Evolutionary conservation across 805 yeast species (phyloP).

Genomic region (Candida ponderosae): DNA sequence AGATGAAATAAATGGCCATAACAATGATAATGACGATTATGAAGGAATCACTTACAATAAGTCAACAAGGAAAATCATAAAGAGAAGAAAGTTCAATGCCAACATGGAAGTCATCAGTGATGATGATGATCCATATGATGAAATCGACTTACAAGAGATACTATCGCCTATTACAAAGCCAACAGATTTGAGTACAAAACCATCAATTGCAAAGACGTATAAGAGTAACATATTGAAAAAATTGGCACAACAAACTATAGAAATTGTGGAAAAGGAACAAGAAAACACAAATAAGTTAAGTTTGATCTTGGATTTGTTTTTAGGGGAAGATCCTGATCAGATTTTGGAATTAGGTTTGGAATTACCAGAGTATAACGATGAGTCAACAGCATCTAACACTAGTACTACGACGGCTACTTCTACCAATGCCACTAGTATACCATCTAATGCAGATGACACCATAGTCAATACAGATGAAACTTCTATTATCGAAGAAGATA

Average conservation of each 20-base stretch:
- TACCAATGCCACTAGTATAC: not conserved
- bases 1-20: constrained; percentile 28
- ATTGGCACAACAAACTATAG: constrained; percentile 67
- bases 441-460: constrained; percentile 4
- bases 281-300: constrained; percentile 63
- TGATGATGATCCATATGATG: constrained; percentile 36
- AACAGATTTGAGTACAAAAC: constrained; percentile 66
- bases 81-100: constrained; percentile 20
- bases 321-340: constrained; percentile 80
- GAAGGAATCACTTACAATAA: constrained; percentile 21
- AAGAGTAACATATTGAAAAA: constrained; percentile 45
- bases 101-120: constrained; percentile 8
- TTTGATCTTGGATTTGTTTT: constrained; percentile 64
- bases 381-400: constrained; percentile 22
- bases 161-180: constrained; percentile 78
- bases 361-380: constrained; percentile 65
- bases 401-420: not conserved
- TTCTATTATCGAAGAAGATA: constrained; percentile 15
- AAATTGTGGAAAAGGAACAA: constrained; percentile 77
- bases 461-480: constrained; percentile 4
- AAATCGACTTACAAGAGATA: constrained; percentile 47
- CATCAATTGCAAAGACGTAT: constrained; percentile 61
- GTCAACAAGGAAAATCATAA: constrained; percentile 22
- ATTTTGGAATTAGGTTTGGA: constrained; percentile 56
- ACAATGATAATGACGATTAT: constrained; percentile 17